Conservation (phyloP, 345 rosid genomes). For the Eucalyptus regnans region DNA sequence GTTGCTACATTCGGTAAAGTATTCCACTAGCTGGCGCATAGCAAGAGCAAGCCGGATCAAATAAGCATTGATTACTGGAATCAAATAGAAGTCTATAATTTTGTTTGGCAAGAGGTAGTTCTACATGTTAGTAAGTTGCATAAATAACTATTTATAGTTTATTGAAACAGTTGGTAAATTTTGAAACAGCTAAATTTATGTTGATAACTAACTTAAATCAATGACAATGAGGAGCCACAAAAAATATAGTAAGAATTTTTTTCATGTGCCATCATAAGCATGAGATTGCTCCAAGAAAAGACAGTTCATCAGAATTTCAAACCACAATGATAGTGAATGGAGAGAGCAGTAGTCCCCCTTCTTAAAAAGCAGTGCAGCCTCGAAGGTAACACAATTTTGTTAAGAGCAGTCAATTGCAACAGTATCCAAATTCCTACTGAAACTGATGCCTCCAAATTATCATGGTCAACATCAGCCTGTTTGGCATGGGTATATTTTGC, state of each 20-base stretch:
- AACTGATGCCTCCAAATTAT: not conserved
- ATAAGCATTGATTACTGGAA: not conserved
- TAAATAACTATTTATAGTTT: not conserved
- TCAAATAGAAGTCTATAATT: not conserved
- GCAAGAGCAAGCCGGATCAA: not conserved
- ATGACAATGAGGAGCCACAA: not conserved
- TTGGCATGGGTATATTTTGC: not conserved
- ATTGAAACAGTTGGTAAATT: not conserved
- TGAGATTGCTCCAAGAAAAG: not conserved
- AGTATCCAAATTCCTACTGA: not conserved
- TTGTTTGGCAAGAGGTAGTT: accelerated
- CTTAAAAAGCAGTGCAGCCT: not conserved
- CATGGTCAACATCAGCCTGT: not conserved
- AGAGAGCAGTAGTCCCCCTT: not conserved
- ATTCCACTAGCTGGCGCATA: not conserved
- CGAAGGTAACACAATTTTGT: not conserved
- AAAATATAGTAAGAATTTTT: not conserved
- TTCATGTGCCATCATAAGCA: not conserved
- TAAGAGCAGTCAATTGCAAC: not conserved
- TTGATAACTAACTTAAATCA: not conserved
- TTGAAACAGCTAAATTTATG: not conserved
- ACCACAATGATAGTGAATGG: not conserved
- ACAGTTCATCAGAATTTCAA: not conserved
- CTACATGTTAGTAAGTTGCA: not conserved
- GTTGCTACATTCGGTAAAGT: not conserved